These are phyloP conservation scores for Sporothrix humicola DNA, from an alignment of 2,329 filamentous ascomycete species.

Conservation along the genomic window DNA sequence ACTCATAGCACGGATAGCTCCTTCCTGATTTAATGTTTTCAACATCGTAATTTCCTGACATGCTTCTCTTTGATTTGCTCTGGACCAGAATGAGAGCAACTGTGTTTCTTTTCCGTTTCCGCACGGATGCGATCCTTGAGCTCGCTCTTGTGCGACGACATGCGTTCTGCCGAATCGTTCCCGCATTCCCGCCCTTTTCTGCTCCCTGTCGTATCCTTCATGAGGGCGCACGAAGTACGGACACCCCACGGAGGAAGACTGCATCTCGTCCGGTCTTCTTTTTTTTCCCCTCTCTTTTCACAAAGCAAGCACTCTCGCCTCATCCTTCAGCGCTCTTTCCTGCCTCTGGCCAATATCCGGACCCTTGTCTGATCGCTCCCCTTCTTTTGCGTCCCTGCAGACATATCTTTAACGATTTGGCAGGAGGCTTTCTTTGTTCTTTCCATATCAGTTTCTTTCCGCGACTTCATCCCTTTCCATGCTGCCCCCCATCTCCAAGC, in stretches of 20 bases:
- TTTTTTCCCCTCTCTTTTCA: not conserved
- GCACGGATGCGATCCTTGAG: slow-evolving; percentile 5
- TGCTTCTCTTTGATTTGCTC: not conserved
- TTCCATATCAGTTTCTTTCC: slow-evolving; percentile 18
- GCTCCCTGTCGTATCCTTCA: not conserved
- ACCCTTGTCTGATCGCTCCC: not conserved
- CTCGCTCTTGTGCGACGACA: not conserved
- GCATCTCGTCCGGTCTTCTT: slow-evolving; percentile 22
- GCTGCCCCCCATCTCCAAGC: not conserved
- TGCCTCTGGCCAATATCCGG: not conserved
- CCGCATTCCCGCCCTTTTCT: not conserved
- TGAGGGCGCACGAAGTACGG: not conserved
- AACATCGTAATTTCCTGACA: not conserved
- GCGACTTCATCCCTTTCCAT: not conserved
- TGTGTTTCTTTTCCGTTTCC: not conserved
- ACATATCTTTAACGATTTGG: not conserved
- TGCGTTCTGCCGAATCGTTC: slow-evolving; percentile 2
- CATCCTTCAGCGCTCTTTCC: slow-evolving; percentile 9
- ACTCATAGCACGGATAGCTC: not conserved
- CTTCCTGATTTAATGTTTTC: not conserved
- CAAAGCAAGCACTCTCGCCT: not conserved
- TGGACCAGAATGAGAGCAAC: not conserved
- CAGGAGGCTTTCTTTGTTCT: not conserved
- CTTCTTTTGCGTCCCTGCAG: not conserved
- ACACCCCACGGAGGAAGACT: not conserved